Base-by-base conservation (phyloP, 192 early-diverging fungal genomes). In the Entomortierella chlamydospora region DNA sequence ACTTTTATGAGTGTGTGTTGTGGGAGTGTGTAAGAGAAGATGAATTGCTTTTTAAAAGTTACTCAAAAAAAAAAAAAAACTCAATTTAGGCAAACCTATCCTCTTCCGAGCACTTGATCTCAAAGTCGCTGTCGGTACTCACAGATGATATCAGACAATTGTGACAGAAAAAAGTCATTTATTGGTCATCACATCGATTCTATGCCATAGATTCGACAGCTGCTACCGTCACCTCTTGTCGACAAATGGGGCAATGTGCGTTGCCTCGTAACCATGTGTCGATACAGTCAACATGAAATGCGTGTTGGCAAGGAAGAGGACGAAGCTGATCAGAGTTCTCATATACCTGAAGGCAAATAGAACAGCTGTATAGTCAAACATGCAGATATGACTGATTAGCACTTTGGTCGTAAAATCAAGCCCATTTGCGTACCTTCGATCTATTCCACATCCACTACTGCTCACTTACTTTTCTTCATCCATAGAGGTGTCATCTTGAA, bases 171-270 rank as follows among this genome's bases (percentile, higher is more conserved):
- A n/a, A n/a, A n/a, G n/a, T n/a, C n/a, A n/a, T n/a, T n/a, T 50
- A 50, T 17, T 37, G 34, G 34, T 50, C 15, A 22, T 17, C 17
- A 26, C 25, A 54, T 4, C 15, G 6, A 23, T 26, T 18, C 26
- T 28, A 54, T 9, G 4, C 7, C 64, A 67, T 67, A 2, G 52
- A n/a, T 26, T 57, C 54, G 2, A 57, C 64, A 26, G 41, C n/a
- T 20, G 39, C 39, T 1, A 33, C 42, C 11, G 52, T 54, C 52
- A 67, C 64, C 17, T 55, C 54, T 10, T 67, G 64, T 57, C 64
- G 34, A 54, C 64, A 67, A n/a, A 67, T 67, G 3, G 64, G 64
- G 57, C 64, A 67, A 7, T 57, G 64, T n/a, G 54, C 64, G 34
- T 57, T 56, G 17, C 8, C 20, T 18, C 29, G 34, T 9, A 67